phyloP scores from a whole-genome alignment of 2,329 filamentous ascomycete genomes.

The Sclerotiophoma versabilis region DNA sequence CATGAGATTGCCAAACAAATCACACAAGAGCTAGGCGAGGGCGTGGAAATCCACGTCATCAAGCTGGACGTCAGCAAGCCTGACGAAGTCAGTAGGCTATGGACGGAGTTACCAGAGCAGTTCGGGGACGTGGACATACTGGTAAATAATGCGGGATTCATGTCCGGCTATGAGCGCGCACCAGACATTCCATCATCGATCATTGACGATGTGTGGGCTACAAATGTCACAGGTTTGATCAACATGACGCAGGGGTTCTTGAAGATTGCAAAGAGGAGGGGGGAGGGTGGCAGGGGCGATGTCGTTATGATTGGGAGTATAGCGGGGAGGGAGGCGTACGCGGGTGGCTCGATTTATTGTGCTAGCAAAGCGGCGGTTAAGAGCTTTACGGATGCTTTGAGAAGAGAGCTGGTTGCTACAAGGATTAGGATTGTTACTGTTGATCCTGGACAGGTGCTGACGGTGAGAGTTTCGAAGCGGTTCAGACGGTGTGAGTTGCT shows the following conservation, averaged over 20 bases:
- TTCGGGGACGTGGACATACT: slow-evolving; percentile 84
- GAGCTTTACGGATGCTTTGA: slow-evolving; percentile 79
- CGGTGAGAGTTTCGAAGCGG: slow-evolving; percentile 45
- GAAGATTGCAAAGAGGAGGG: slow-evolving; percentile 73
- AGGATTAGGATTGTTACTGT: slow-evolving; percentile 83
- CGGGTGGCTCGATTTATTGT: slow-evolving; percentile 80
- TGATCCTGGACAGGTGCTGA: slow-evolving; percentile 90
- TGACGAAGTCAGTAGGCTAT: slow-evolving; percentile 73
- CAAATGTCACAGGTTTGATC: slow-evolving; percentile 91
- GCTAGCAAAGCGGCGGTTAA: slow-evolving; percentile 88
- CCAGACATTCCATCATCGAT: slow-evolving; percentile 82
- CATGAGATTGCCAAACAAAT: slow-evolving; percentile 77
- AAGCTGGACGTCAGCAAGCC: slow-evolving; percentile 84
- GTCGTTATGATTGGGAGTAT: slow-evolving; percentile 94
- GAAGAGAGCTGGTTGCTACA: slow-evolving; percentile 80
- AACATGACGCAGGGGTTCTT: slow-evolving; percentile 92
- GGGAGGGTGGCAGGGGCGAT: slow-evolving; percentile 79
- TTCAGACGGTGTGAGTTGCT: not conserved
- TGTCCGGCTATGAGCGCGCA: slow-evolving; percentile 82
- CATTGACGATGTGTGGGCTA: slow-evolving; percentile 82
- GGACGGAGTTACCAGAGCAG: slow-evolving; percentile 74
- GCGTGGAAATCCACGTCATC: slow-evolving; percentile 71
- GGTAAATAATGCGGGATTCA: slow-evolving; percentile 95
- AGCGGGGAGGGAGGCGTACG: slow-evolving; percentile 82
- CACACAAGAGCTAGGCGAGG: slow-evolving; percentile 71